phyloP scores from a whole-genome alignment of 1,284 basidiomycete genomes.

The Marasmius fiardii region DNA sequence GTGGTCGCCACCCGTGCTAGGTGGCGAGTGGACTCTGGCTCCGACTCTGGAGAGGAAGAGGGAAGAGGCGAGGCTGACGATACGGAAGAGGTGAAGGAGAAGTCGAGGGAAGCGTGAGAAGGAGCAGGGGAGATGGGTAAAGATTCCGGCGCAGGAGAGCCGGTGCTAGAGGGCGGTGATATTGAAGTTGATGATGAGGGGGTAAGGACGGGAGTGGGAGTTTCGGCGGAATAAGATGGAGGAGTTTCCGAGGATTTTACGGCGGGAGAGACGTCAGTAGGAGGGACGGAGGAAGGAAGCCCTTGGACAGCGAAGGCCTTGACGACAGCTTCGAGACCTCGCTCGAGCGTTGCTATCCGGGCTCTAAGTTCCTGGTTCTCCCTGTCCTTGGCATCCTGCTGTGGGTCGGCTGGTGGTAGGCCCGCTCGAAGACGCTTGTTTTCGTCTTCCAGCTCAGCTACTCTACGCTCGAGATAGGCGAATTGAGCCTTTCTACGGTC shows the following conservation, averaged over 20 bases:
- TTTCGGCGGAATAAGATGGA: slow-evolving; percentile 15
- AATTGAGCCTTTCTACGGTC: slow-evolving; percentile 80
- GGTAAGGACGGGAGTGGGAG: slow-evolving; percentile 26
- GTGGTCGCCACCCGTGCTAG: slow-evolving; percentile 90
- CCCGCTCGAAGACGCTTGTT: slow-evolving; percentile 74
- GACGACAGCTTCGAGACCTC: slow-evolving; percentile 74
- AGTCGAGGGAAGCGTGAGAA: slow-evolving; percentile 1
- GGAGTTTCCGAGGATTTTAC: slow-evolving; percentile 11
- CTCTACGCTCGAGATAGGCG: slow-evolving; percentile 68
- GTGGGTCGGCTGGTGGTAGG: slow-evolving; percentile 36
- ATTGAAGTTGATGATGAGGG: slow-evolving; percentile 21
- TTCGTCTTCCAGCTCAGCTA: slow-evolving; percentile 82
- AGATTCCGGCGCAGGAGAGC: neutral
- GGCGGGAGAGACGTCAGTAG: slow-evolving; percentile 27
- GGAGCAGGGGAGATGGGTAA: neutral
- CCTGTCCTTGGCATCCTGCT: slow-evolving; percentile 48
- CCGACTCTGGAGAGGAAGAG: slow-evolving; percentile 17
- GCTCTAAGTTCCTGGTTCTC: slow-evolving; percentile 76
- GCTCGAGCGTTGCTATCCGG: slow-evolving; percentile 72
- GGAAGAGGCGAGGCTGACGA: slow-evolving; percentile 15
- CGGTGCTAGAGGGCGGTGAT: slow-evolving; percentile 12
- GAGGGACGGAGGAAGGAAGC: slow-evolving; percentile 20
- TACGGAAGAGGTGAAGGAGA: slow-evolving; percentile 3
- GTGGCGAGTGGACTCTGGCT: slow-evolving; percentile 79
- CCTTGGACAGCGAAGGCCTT: slow-evolving; percentile 65